Evolutionary conservation across 495 filamentous ascomycete species (phyloP).

Genomic region (Xylaria longipes): DNA sequence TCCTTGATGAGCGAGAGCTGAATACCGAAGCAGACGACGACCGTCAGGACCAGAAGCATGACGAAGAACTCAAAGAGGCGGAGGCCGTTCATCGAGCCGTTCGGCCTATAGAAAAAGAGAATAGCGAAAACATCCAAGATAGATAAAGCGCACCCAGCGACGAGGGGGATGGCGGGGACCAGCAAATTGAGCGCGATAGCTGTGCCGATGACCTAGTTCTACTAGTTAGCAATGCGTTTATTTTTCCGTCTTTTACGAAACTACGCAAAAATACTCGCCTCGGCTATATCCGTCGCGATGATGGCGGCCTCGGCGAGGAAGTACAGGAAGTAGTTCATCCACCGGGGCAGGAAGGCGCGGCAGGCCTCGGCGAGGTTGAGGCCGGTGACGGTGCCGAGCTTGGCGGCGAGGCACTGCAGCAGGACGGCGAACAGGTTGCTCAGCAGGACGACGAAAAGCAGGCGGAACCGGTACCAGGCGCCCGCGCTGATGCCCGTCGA

Average conservation of each 20-base stretch:
- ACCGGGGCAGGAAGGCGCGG: conserved; percentile 74
- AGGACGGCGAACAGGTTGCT: conserved; percentile 87
- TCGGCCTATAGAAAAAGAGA: conserved; percentile 82
- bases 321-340: conserved; percentile 78
- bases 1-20: conserved; percentile 79
- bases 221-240: conserved; percentile 14
- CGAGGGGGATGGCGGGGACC: conserved; percentile 75
- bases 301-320: conserved; percentile 80
- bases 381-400: conserved; percentile 85
- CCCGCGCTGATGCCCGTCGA: conserved; percentile 82
- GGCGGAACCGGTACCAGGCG: conserved; percentile 65
- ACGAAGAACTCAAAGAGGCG: conserved; percentile 84
- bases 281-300: conserved; percentile 89
- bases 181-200: conserved; percentile 91
- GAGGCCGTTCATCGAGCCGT: conserved; percentile 73
- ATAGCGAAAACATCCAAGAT: conserved; percentile 85
- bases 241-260: too few relatives aligned
- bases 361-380: conserved; percentile 82
- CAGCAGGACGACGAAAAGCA: conserved; percentile 82
- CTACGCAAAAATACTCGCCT: conserved; percentile 47
- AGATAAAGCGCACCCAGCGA: conserved; percentile 86
- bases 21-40: conserved; percentile 90
- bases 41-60: conserved; percentile 76
- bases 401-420: conserved; percentile 81
- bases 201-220: conserved; percentile 77